These are phyloP conservation scores for Candida patagonica DNA, from an alignment of 805 yeast species.

Conservation along the genomic window DNA sequence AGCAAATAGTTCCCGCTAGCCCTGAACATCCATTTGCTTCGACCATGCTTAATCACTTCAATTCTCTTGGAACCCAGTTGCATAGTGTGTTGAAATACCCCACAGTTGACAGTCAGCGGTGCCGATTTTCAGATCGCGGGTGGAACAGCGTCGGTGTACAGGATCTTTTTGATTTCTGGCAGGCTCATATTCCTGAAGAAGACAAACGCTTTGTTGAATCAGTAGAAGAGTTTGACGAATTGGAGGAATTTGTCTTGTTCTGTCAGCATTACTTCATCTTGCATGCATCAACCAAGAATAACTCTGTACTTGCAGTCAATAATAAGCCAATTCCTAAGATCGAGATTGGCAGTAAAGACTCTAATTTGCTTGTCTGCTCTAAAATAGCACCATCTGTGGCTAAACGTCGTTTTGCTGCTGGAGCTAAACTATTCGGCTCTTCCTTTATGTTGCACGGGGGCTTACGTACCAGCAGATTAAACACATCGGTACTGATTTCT, in stretches of 20 bases:
- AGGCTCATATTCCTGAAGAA: slow-evolving; percentile 30
- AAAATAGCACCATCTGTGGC: slow-evolving; percentile 7
- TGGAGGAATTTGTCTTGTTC: slow-evolving; percentile 71
- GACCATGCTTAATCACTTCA: slow-evolving; percentile 67
- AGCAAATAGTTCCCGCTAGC: slow-evolving; percentile 64
- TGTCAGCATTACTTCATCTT: slow-evolving; percentile 66
- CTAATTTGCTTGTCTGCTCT: too few relatives aligned
- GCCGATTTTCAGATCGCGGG: slow-evolving; percentile 41
- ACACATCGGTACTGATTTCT: slow-evolving; percentile 8
- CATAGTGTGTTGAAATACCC: slow-evolving; percentile 55
- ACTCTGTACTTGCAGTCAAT: not conserved
- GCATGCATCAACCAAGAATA: slow-evolving; percentile 40
- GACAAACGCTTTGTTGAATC: slow-evolving; percentile 34
- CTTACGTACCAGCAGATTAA: slow-evolving; percentile 18
- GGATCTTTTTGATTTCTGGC: slow-evolving; percentile 56
- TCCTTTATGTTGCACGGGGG: slow-evolving; percentile 30
- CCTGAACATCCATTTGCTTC: slow-evolving; percentile 55
- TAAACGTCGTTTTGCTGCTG: slow-evolving; percentile 37
- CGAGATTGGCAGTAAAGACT: not conserved
- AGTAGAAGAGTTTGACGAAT: slow-evolving; percentile 70
- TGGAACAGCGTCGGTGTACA: slow-evolving; percentile 32
- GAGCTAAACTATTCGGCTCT: slow-evolving; percentile 13
- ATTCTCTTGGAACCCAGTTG: slow-evolving; percentile 55
- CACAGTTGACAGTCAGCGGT: slow-evolving; percentile 37
- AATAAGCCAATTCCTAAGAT: not conserved